Base-by-base conservation (phyloP, 2,329 filamentous ascomycete species). In the Pseudohalonectria lignicola region DNA sequence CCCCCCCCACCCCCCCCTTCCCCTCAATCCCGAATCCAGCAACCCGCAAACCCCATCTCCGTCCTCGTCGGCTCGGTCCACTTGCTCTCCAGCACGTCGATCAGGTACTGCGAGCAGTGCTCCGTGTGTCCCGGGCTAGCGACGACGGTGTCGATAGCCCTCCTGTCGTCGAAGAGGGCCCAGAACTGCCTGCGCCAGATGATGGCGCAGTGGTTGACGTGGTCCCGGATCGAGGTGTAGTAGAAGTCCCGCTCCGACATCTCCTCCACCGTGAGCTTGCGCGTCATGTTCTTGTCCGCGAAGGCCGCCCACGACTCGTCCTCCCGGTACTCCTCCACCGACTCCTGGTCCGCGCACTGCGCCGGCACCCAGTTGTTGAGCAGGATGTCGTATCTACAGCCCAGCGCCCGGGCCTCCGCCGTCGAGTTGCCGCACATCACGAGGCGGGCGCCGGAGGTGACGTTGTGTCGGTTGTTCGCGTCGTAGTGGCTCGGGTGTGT, bases 141-240 rank as follows among this genome's bases (percentile, higher is more conserved):
- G 10, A 49, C 41, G 15, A 50, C 37, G 2, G 47, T 45, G 25
- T 53, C 51, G 7, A 41, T 37, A n/a, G n/a, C n/a, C 10, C 26
- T 26, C 11, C 44, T 28, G n/a, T 49, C 44, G 33, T 51, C 49
- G 34, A 39, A 51, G 5, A 53, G 35, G 5, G 44, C 45, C 23
- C 43, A 45, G 15, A 48, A 53, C 34, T 53, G 49, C 30, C 47
- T 48, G 32, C 43, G 43, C 50, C 50, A 53, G 41, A 53, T 45
- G 30, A 49, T 45, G 10, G 45, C 47, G 37, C 50, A 53, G 44
- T 53, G 50, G 25, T 50, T 48, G 26, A 53, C 43, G 34, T 53
- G 50, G 20, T 53, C 50, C 1, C 50, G 45, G 1, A 41, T 39
- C 1, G 45, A 47, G 0, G 49, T 52, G 32, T 41, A 52, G 37